Conservation (phyloP, 2,329 filamentous ascomycete species). For the Botrytis porri region DNA sequence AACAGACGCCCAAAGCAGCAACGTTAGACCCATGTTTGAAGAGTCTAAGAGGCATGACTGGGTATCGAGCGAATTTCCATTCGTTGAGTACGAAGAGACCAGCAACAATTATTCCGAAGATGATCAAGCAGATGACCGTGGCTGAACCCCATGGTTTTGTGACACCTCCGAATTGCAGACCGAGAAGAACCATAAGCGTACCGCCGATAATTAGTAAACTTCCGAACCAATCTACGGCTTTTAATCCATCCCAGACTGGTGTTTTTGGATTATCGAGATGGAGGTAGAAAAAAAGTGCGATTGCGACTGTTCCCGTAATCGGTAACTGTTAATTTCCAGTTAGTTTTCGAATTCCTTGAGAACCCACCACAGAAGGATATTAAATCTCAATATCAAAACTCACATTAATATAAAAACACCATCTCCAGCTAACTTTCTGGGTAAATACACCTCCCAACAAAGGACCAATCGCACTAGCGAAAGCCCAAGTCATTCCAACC, state of each 20-base stretch:
- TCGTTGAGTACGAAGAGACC: constrained; percentile 66
- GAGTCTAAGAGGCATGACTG: constrained; percentile 72
- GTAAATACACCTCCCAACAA: constrained; percentile 66
- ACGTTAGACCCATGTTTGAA: constrained; percentile 67
- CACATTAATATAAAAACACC: constrained; percentile 46
- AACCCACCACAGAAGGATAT: neutral
- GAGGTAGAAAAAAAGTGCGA: constrained; percentile 59
- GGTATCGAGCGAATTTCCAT: constrained; percentile 69
- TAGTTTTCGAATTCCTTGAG: neutral
- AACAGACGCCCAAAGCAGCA: constrained; percentile 62
- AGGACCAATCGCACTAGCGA: constrained; percentile 62
- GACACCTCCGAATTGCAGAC: constrained; percentile 79
- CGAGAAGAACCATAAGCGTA: constrained; percentile 82
- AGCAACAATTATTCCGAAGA: constrained; percentile 58
- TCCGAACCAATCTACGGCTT: constrained; percentile 60
- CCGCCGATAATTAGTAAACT: constrained; percentile 62
- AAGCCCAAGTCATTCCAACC: constrained; percentile 62
- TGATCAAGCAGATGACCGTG: constrained; percentile 48
- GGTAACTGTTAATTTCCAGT: neutral
- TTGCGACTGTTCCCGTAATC: constrained; percentile 37
- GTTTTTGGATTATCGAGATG: constrained; percentile 66
- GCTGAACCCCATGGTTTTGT: constrained; percentile 54
- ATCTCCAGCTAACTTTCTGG: constrained; percentile 56
- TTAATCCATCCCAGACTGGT: constrained; percentile 57
- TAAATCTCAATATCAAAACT: neutral